Base-by-base conservation (phyloP, 768 basidiomycete genomes). In the Pleurotus eryngii region DNA sequence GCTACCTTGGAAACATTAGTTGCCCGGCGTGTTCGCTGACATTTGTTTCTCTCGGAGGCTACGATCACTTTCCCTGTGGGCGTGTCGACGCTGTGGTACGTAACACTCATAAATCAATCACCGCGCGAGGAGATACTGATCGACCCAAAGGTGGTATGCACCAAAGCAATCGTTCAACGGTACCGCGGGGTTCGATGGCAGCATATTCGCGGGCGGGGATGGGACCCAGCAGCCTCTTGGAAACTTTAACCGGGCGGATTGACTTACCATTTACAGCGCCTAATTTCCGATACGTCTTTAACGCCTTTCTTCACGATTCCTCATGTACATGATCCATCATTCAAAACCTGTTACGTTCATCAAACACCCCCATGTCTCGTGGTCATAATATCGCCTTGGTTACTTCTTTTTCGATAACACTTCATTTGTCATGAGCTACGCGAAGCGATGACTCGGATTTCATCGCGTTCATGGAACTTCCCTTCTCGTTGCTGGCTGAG, bases 51-150 rank as follows among this genome's bases (percentile, higher is more conserved):
- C 30, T 35, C 30, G 38, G 51, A 81, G 83, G 89, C 87, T 3
- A 80, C 74, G 1, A 87, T 88, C 67, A 88, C 86, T 2, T 92
- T 92, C 74, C 88, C 89, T 1, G 87, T 90, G 12, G 89, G 89
- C 24, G 83, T 90, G 3, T 80, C 80, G 0, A 82, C 81, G 5
- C 64, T 82, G 7, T 81, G 78, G 79, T 54, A 54, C 51, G 51
- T 54, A 54, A 54, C 14, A 6, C 42, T 30, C 37, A 27, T 35
- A 37, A 35, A 0, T 54, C 35, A 7, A 14, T 11, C 17, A 37
- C 3, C 49, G 20, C 26, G 12, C n/a, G 14, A 8, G 37, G 39
- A 6, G 22, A 54, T 35, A 11, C 43, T 56, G 7, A 48, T 5
- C 11, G 4, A 17, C 26, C 24, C 20, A 49, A 56, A 59, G 51